phyloP scores from a whole-genome alignment of 192 early-diverging fungal species.

The Neocallimastix lanati region DNA sequence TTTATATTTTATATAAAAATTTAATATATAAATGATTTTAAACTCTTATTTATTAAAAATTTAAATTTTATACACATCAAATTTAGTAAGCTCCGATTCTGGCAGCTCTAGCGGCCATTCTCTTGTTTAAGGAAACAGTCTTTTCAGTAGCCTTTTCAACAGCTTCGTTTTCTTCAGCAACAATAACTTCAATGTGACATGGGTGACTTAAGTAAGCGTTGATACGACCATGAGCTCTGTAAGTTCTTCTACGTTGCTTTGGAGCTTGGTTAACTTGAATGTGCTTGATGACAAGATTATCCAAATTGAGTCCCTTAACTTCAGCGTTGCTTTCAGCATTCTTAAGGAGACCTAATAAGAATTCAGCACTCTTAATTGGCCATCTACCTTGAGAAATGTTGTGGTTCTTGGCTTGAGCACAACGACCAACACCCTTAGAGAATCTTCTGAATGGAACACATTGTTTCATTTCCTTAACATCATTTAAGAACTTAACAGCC shows the following conservation, averaged over 20 bases:
- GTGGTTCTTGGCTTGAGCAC: slow-evolving; percentile 90
- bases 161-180: slow-evolving; percentile 71
- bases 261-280: slow-evolving; percentile 96
- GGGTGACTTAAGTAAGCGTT: slow-evolving; percentile 88
- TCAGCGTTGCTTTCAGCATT: slow-evolving; percentile 96
- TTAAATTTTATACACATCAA: background rate
- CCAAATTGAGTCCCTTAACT: slow-evolving; percentile 81
- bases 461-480: slow-evolving; percentile 94
- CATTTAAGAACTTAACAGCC: slow-evolving; percentile 78
- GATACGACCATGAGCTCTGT: slow-evolving; percentile 97
- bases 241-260: slow-evolving; percentile 90
- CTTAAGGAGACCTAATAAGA: slow-evolving; percentile 80
- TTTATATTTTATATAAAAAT: no score
- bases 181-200: slow-evolving; percentile 90
- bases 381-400: slow-evolving; percentile 80
- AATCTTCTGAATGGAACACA: slow-evolving; percentile 92
- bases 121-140: background rate
- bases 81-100: background rate
- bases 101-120: background rate
- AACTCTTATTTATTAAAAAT: background rate
- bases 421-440: slow-evolving; percentile 90
- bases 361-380: slow-evolving; percentile 93
- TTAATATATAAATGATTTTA: background rate
- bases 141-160: slow-evolving; percentile 44
- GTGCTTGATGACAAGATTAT: slow-evolving; percentile 78